These are phyloP conservation scores for Porcisia hertigi DNA, from an alignment of 208 protist species.

Conservation along the genomic window DNA sequence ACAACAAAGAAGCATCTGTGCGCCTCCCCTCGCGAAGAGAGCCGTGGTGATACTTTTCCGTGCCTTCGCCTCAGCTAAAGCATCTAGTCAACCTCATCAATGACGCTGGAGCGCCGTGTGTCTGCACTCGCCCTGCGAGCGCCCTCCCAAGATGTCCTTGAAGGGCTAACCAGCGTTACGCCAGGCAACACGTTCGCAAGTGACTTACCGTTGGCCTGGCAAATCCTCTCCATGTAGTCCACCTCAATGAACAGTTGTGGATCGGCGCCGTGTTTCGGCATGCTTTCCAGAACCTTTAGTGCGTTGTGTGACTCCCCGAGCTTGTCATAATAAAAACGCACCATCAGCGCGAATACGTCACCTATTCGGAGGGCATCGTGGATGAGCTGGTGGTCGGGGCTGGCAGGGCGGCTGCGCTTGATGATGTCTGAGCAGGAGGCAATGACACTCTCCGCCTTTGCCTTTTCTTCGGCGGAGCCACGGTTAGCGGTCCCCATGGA, in stretches of 20 bases:
- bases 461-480: slow-evolving; percentile 47
- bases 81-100: slow-evolving; percentile 28
- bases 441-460: slow-evolving; percentile 71
- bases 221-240: slow-evolving; percentile 88
- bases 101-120: slow-evolving; percentile 22
- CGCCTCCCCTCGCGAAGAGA: not conserved
- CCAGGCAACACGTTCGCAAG: slow-evolving; percentile 51
- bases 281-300: slow-evolving; percentile 90
- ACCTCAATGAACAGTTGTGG: slow-evolving; percentile 90
- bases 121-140: slow-evolving; percentile 18
- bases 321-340: slow-evolving; percentile 92
- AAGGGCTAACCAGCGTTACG: not conserved
- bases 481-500: slow-evolving; percentile 38
- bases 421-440: slow-evolving; percentile 86
- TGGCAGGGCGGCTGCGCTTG: slow-evolving; percentile 72
- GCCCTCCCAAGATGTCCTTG: slow-evolving; percentile 6
- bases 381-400: slow-evolving; percentile 65
- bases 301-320: slow-evolving; percentile 78
- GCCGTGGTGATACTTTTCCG: not conserved
- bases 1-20: not conserved
- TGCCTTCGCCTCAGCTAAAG: not conserved
- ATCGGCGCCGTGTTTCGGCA: slow-evolving; percentile 88
- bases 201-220: slow-evolving; percentile 70
- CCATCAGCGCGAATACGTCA: slow-evolving; percentile 95
- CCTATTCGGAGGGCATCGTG: slow-evolving; percentile 89